Evolutionary conservation across 2,329 filamentous ascomycete species (phyloP), one percentile per base, ranked within the genome.

Genomic region (Magnaporthiopsis rhizophila): DNA sequence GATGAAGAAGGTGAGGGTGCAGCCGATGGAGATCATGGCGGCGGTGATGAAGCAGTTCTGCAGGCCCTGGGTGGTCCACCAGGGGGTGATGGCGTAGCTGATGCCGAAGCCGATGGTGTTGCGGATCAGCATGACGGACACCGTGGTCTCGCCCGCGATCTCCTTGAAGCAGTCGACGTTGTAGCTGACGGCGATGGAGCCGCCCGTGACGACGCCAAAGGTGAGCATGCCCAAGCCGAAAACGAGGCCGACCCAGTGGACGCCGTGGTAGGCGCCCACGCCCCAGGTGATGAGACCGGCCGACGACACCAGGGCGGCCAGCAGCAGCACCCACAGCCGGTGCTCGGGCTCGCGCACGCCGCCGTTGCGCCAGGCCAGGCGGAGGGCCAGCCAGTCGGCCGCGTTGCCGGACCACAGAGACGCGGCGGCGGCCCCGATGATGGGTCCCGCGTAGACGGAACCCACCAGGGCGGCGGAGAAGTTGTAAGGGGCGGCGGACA

Each of bases 251-350:
- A 76, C 73, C 75, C 76, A 81, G 62, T 80, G 77, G 6, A 79
- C 68, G 4, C 69, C 62, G 63, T 77, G 69, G 58, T 75, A 74
- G 3, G 79, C 78, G 5, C 80, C 80, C 0, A 82, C 78, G 45
- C 81, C 81, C 80, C 79, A 82, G 4, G 80, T 67, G 61, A 82
- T 75, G 24, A 82, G 72, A 1, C 77, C 78, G 3, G 75, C 74
- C 1, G 74, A 75, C 0, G 77, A 79, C 64, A 80, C 71, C 0
- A 80, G 34, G 1, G 76, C 69, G 0, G 79, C 77, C 21, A 81
- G 71, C 56, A 75, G 67, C 8, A 78, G 71, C 38, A 80, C 65
- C 53, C 76, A 74, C 58, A 73, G 69, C 15, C 72, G 68, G 45
- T 72, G 69, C 67, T 74, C 72, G 26, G 72, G 69, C 67, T 73